Evolutionary conservation across 805 yeast genomes (phyloP).

Genomic region (Blastobotrys terrestris): DNA sequence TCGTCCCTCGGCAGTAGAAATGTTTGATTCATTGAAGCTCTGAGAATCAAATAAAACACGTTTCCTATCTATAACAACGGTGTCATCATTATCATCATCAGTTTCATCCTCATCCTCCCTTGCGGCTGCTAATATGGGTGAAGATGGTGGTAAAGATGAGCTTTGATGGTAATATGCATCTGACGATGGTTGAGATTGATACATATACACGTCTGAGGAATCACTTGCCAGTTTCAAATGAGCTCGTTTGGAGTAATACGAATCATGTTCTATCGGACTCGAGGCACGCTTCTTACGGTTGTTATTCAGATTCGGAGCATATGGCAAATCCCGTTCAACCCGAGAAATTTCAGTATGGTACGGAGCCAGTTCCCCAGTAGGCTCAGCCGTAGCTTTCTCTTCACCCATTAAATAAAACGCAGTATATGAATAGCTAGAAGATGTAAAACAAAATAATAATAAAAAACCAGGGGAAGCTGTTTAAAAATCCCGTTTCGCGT

Average conservation of each 20-base stretch:
- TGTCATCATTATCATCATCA: background rate
- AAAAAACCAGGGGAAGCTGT: too few species aligned
- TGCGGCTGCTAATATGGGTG: too few species aligned
- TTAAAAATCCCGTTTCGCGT: too few species aligned
- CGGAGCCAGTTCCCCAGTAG: background rate
- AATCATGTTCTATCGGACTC: background rate
- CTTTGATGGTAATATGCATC: background rate
- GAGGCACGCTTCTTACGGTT: background rate
- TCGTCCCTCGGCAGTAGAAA: constrained; percentile 3
- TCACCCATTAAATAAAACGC: background rate
- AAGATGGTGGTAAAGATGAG: background rate
- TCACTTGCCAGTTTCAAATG: background rate
- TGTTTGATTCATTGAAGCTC: background rate
- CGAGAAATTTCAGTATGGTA: background rate
- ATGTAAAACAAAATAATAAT: too few species aligned
- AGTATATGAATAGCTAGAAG: too few species aligned
- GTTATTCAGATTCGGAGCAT: background rate
- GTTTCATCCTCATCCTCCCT: background rate
- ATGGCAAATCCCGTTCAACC: constrained; percentile 1
- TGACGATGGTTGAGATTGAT: background rate
- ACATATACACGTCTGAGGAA: background rate
- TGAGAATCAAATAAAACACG: background rate
- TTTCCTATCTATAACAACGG: background rate
- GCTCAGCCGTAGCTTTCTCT: background rate
- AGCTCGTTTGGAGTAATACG: background rate